These are phyloP conservation scores for Epichloe scottii DNA, from an alignment of 2,329 filamentous ascomycete species.

Conservation along the genomic window DNA sequence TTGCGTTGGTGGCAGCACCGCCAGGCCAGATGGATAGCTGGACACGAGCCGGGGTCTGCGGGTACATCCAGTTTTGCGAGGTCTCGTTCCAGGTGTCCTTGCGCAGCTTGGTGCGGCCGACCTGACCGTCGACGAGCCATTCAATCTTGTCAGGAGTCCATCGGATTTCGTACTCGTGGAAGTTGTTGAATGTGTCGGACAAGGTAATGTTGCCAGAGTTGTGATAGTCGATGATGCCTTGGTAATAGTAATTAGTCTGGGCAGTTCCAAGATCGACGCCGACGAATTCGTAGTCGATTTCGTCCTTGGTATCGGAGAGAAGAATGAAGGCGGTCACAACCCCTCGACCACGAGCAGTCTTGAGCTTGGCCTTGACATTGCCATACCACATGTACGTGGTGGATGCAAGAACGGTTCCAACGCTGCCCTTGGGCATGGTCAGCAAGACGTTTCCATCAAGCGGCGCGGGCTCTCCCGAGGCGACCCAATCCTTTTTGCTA, in stretches of 20 bases:
- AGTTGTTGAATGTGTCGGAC: conserved; percentile 61
- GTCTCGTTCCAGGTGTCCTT: conserved; percentile 78
- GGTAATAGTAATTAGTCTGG: conserved; percentile 96
- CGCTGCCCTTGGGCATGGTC: conserved; percentile 78
- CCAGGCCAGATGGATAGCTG: conserved; percentile 96
- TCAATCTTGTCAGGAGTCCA: conserved; percentile 80
- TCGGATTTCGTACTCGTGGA: conserved; percentile 83
- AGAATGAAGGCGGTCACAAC: conserved; percentile 97
- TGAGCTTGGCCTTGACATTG: conserved; percentile 73
- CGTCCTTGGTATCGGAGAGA: conserved; percentile 90
- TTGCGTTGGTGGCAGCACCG: conserved; percentile 62
- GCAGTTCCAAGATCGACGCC: conserved; percentile 64
- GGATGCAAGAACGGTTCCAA: conserved; percentile 73
- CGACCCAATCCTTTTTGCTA: conserved; percentile 73
- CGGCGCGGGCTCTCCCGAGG: conserved; percentile 59
- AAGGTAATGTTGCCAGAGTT: conserved; percentile 61
- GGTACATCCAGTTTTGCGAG: conserved; percentile 69
- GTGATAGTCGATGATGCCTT: conserved; percentile 77
- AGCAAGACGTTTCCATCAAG: conserved; percentile 63
- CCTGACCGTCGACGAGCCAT: conserved; percentile 76
- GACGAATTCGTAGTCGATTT: conserved; percentile 95
- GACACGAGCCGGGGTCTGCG: conserved; percentile 81
- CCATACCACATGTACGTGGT: conserved; percentile 96
- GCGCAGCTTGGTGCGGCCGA: conserved; percentile 62
- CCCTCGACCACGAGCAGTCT: conserved; percentile 71